phyloP scores from a whole-genome alignment of 495 filamentous ascomycete genomes.

The Talaromyces nanjingensis region DNA sequence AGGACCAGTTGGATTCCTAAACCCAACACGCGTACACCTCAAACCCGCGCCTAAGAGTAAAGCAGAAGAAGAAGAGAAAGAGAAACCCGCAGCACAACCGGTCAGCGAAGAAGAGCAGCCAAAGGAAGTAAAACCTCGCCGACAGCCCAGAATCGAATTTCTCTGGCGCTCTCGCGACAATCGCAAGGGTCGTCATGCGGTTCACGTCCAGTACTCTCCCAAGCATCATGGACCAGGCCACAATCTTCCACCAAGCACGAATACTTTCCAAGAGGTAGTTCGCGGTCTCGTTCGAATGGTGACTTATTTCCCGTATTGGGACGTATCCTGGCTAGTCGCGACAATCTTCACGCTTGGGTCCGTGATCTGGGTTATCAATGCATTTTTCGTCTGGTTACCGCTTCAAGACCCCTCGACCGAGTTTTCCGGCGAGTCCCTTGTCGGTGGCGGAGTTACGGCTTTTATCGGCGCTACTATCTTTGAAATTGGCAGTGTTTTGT shows the following conservation, averaged over 20 bases:
- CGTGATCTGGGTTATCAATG: slow-evolving; percentile 60
- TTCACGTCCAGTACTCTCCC: slow-evolving; percentile 34
- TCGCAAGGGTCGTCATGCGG: slow-evolving; percentile 60
- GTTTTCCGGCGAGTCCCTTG: slow-evolving; percentile 45
- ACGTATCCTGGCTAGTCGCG: slow-evolving; percentile 63
- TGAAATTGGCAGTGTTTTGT: slow-evolving; percentile 55
- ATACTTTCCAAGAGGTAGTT: slow-evolving; percentile 27
- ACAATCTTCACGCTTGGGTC: slow-evolving; percentile 58
- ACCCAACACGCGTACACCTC: slow-evolving; percentile 39
- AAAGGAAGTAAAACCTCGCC: not conserved
- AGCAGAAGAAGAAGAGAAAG: not conserved
- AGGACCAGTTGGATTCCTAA: slow-evolving; percentile 42
- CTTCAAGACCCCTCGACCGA: slow-evolving; percentile 43
- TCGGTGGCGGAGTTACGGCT: slow-evolving; percentile 55
- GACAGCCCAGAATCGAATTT: slow-evolving; percentile 23
- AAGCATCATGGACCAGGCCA: slow-evolving; percentile 13
- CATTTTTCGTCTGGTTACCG: slow-evolving; percentile 61
- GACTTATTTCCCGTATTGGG: slow-evolving; percentile 55
- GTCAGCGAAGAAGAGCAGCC: not conserved
- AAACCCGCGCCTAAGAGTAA: slow-evolving; percentile 9
- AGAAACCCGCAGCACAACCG: not conserved
- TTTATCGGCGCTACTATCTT: slow-evolving; percentile 68
- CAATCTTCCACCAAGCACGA: slow-evolving; percentile 36
- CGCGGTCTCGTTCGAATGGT: slow-evolving; percentile 49
- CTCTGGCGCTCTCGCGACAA: slow-evolving; percentile 63